These are phyloP conservation scores for Metarhizium sp. DNA, from an alignment of 2,329 filamentous ascomycete species.

Conservation along the genomic window DNA sequence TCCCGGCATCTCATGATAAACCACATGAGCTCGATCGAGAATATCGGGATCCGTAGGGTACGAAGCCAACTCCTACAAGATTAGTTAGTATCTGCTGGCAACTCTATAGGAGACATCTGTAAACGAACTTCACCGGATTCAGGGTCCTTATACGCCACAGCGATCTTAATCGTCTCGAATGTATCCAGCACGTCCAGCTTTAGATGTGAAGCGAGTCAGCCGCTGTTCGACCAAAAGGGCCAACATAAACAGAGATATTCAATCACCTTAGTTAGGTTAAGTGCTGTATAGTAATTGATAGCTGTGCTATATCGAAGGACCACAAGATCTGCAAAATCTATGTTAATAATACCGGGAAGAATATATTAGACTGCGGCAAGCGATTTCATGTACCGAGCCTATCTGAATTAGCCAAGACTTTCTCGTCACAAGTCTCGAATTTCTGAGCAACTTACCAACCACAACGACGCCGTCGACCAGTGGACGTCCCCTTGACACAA, in stretches of 20 bases:
- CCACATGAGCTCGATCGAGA: not conserved
- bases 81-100: not conserved
- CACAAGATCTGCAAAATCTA: constrained; percentile 42
- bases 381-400: too few relatives aligned
- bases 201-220: too few relatives aligned
- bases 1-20: constrained; percentile 8
- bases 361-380: too few relatives aligned
- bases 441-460: not conserved
- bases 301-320: constrained; percentile 53
- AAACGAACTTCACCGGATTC: constrained; percentile 16
- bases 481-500: constrained; percentile 9
- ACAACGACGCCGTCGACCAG: constrained; percentile 10
- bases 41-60: too few relatives aligned
- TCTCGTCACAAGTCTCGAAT: too few relatives aligned
- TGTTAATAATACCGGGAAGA: too few relatives aligned
- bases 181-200: constrained; percentile 49
- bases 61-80: too few relatives aligned
- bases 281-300: constrained; percentile 57
- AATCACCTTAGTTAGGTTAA: constrained; percentile 38
- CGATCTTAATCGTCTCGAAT: constrained; percentile 66
- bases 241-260: too few relatives aligned
- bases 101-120: constrained; percentile 5
- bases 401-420: too few relatives aligned
- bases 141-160: constrained; percentile 55
- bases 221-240: too few relatives aligned